Evolutionary conservation across 495 filamentous ascomycete species (phyloP).

Genomic region (Podospora sp.): DNA sequence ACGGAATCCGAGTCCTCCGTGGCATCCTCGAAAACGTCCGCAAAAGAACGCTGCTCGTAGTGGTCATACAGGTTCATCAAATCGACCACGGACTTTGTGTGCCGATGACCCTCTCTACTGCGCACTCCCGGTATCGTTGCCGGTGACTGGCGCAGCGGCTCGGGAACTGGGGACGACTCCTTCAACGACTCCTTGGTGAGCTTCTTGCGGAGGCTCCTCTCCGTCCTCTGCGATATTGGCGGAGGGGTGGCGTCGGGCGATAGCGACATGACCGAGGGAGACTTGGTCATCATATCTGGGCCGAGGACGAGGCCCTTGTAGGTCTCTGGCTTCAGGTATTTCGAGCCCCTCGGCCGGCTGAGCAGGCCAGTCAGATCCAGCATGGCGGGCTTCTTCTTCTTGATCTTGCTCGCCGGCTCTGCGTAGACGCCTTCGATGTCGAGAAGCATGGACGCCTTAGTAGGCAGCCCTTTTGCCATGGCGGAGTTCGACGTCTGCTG

Average conservation of each 20-base stretch:
- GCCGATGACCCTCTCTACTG: conserved; percentile 15
- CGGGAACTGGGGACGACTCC: conserved; percentile 20
- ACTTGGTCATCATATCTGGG: conserved; percentile 37
- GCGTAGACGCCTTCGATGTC: conserved; percentile 42
- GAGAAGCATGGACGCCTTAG: conserved; percentile 44
- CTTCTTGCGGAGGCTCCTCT: conserved; percentile 32
- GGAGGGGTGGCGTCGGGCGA: conserved; percentile 34
- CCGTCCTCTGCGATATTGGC: conserved; percentile 31
- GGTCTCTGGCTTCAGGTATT: conserved; percentile 26
- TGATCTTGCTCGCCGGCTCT: conserved; percentile 21
- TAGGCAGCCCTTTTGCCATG: conserved; percentile 55
- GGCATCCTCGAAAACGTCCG: conserved; percentile 39
- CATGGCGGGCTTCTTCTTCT: conserved; percentile 53
- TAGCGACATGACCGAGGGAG: conserved; percentile 46
- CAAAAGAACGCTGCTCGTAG: conserved; percentile 55
- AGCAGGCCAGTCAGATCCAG: conserved; percentile 50
- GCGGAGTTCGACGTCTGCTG: conserved; percentile 59
- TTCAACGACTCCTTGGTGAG: conserved; percentile 40
- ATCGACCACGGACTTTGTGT: conserved; percentile 34
- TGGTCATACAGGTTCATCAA: conserved; percentile 53
- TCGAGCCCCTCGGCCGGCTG: conserved; percentile 21
- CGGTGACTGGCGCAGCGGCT: conserved; percentile 30
- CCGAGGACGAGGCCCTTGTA: conserved; percentile 28
- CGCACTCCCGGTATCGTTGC: conserved; percentile 23
- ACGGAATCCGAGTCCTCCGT: conserved; percentile 12